A percentile compares a stretch with the other conserved stretches of the same genome.
Conservation (phyloP, 208 protist genomes). For the Wallacemonas sp. region DNA sequence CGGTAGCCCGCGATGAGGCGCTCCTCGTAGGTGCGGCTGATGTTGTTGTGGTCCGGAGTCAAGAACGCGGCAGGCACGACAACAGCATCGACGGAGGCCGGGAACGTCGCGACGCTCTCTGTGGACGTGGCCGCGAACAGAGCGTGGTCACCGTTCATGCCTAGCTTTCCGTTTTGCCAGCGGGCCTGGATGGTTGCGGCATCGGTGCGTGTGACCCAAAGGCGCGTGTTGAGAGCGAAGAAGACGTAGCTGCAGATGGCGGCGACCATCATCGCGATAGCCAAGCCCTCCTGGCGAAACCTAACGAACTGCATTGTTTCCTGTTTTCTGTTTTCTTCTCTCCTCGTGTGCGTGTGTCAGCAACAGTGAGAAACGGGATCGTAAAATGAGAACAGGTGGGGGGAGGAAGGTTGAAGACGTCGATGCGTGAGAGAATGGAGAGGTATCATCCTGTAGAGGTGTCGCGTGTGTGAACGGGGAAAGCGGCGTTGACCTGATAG, state of each 20-base stretch:
- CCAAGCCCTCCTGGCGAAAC: background rate
- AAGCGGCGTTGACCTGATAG: no score
- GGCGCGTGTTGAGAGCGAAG: slow-evolving; percentile 1
- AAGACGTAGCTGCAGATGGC: background rate
- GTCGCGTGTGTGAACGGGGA: no score
- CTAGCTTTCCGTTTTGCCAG: background rate
- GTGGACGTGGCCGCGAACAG: background rate
- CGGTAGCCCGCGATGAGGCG: slow-evolving; percentile 49
- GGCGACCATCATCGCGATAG: background rate
- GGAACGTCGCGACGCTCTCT: background rate
- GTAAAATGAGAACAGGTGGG: no score
- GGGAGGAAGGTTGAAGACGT: no score
- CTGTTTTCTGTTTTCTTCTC: no score
- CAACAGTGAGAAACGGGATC: background rate
- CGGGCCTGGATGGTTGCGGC: background rate
- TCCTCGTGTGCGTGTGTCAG: no score
- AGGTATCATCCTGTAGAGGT: no score
- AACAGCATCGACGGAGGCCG: slow-evolving; percentile 30
- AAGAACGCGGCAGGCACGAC: slow-evolving; percentile 37
- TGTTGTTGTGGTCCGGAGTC: slow-evolving; percentile 18
- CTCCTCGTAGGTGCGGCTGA: slow-evolving; percentile 34
- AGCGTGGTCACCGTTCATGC: background rate
- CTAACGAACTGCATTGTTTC: slow-evolving; percentile 1
- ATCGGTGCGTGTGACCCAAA: slow-evolving; percentile 12
- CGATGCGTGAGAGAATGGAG: no score